A percentile compares a stretch with the other conserved stretches of the same genome.
These are phyloP conservation scores for Ceratopteris richardii DNA, from an alignment of 75 land plant species.

Conservation along the genomic window DNA sequence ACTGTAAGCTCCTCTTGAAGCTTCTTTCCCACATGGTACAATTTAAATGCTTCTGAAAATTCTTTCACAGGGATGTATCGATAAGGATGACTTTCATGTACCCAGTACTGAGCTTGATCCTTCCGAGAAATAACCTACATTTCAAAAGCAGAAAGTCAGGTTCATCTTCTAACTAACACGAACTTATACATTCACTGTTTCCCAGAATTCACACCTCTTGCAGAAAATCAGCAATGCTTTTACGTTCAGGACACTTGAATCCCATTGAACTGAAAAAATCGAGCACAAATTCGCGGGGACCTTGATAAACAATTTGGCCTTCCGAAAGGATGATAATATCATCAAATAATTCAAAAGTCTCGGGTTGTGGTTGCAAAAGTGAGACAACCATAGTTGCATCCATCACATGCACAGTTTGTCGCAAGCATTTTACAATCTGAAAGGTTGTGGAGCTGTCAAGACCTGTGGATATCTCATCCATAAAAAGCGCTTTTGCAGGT, in stretches of 20 bases:
- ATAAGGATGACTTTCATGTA: slow-evolving; percentile 37
- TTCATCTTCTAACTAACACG: slow-evolving; percentile 5
- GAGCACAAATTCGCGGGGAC: slow-evolving; percentile 24
- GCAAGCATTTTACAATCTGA: slow-evolving; percentile 29
- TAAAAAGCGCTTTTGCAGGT: slow-evolving; percentile 29
- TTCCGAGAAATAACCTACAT: slow-evolving; percentile 58
- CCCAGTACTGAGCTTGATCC: slow-evolving; percentile 92
- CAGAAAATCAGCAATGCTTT: slow-evolving; percentile 33
- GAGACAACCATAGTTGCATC: slow-evolving; percentile 33
- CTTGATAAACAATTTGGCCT: slow-evolving; percentile 27
- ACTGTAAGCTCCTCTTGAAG: slow-evolving; percentile 36
- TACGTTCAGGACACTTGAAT: slow-evolving; percentile 28
- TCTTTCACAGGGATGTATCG: slow-evolving; percentile 50
- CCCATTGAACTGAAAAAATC: slow-evolving; percentile 22
- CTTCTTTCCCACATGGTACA: slow-evolving; percentile 40
- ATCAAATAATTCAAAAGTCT: slow-evolving; percentile 35
- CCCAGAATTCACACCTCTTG: slow-evolving; percentile 17
- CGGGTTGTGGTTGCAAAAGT: slow-evolving; percentile 35
- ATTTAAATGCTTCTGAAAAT: slow-evolving; percentile 42
- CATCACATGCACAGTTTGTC: slow-evolving; percentile 26
- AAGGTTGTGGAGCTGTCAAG: slow-evolving; percentile 35
- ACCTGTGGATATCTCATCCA: slow-evolving; percentile 41
- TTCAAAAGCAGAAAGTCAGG: neutral
- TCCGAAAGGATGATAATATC: slow-evolving; percentile 29
- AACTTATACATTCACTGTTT: neutral